A percentile compares a stretch with the other conserved stretches of the same genome.
These are phyloP conservation scores for Choanephora cucurbitarum DNA, from an alignment of 371 early-diverging fungal genomes.

Conservation along the genomic window DNA sequence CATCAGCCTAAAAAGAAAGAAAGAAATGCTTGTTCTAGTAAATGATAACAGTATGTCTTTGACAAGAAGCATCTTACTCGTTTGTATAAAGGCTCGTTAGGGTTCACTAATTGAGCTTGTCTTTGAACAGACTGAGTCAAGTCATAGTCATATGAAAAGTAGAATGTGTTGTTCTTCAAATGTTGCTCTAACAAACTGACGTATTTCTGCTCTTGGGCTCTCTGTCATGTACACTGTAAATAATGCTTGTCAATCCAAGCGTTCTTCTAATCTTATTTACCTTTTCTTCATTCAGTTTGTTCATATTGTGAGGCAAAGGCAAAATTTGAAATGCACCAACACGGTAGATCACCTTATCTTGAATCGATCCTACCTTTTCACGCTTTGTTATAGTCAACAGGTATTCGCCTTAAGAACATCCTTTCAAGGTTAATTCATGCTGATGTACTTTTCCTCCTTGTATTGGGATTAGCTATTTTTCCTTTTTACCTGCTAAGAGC, in stretches of 20 bases:
- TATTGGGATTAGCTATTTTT: no score
- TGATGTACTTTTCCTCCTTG: neutral
- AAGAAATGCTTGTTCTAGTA: no score
- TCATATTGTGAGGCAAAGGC: conserved; percentile 61
- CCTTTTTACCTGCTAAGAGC: conserved; percentile 60
- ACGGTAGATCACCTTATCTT: conserved; percentile 71
- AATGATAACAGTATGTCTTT: no score
- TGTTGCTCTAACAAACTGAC: conserved; percentile 70
- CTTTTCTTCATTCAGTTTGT: conserved; percentile 51
- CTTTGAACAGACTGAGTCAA: conserved; percentile 85
- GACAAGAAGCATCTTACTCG: conserved; percentile 50
- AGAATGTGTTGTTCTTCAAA: conserved; percentile 72
- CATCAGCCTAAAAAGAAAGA: conserved; percentile 66
- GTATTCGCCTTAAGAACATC: conserved; percentile 65
- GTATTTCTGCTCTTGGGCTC: conserved; percentile 73
- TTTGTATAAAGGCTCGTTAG: conserved; percentile 41
- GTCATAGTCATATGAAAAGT: conserved; percentile 87
- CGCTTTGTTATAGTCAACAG: conserved; percentile 85
- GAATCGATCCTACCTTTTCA: conserved; percentile 63
- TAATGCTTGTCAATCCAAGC: no score
- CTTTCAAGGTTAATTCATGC: neutral
- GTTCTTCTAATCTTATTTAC: conserved; percentile 23
- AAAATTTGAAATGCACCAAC: conserved; percentile 74
- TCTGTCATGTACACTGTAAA: conserved; percentile 15
- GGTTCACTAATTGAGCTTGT: conserved; percentile 47